Conservation (phyloP, 352 stramenopile genomes). For the Phytophthora rubi region DNA sequence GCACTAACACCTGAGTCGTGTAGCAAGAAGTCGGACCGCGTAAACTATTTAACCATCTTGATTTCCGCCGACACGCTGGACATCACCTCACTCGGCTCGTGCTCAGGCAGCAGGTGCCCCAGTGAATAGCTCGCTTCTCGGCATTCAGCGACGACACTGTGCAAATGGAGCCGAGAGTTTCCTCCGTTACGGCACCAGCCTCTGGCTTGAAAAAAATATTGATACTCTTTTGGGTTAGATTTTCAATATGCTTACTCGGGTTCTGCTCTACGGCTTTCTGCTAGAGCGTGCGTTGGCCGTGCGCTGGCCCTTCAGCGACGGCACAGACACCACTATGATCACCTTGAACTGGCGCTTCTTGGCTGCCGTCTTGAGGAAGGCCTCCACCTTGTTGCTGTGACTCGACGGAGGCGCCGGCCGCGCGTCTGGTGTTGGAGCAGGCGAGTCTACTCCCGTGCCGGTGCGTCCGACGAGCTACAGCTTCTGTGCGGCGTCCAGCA, state of each 20-base stretch:
- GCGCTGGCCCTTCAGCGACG: conserved; percentile 92
- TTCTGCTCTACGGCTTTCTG: conserved; percentile 46
- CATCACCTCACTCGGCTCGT: conserved; percentile 50
- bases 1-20: conserved; percentile 64
- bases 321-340: conserved; percentile 94
- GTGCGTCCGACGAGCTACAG: conserved; percentile 90
- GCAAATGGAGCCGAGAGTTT: conserved; percentile 49
- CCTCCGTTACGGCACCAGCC: conserved; percentile 45
- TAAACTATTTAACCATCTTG: conserved; percentile 66
- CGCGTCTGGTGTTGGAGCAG: too few species aligned
- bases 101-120: conserved; percentile 47
- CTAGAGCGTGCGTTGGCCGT: conserved; percentile 85
- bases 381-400: conserved; percentile 83
- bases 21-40: conserved; percentile 36
- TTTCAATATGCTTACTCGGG: too few species aligned
- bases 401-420: conserved; percentile 32
- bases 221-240: too few species aligned
- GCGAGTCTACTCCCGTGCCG: conserved; percentile 87
- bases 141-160: conserved; percentile 52
- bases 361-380: conserved; percentile 88
- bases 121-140: conserved; percentile 36
- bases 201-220: background rate
- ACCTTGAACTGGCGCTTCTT: conserved; percentile 97
- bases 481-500: conserved; percentile 63
- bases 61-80: conserved; percentile 40